Percentiles rank a stretch among this genome's conserved stretches.
phyloP scores from a whole-genome alignment of 2,329 filamentous ascomycete genomes.

The Cladosporium sp. region DNA sequence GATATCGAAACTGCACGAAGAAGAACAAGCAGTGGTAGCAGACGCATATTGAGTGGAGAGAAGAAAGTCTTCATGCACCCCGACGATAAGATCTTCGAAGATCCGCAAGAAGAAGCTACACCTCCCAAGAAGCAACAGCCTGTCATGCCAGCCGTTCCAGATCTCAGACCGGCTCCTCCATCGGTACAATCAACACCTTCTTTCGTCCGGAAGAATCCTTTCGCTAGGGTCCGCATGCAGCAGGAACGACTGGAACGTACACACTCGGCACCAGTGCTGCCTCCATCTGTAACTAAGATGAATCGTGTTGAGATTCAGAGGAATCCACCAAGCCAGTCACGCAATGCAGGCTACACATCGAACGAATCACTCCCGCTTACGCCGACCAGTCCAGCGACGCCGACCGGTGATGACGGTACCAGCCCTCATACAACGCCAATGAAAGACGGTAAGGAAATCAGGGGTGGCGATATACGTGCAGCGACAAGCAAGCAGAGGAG shows the following conservation, averaged over 20 bases:
- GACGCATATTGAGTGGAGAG: conserved; percentile 67
- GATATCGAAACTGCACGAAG: conserved; percentile 35
- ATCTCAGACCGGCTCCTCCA: conserved; percentile 27
- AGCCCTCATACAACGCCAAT: conserved; percentile 32
- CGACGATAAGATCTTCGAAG: conserved; percentile 83
- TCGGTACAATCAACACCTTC: conserved; percentile 29
- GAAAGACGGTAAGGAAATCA: conserved; percentile 77
- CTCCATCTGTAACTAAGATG: conserved; percentile 26
- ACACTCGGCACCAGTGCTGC: conserved; percentile 42
- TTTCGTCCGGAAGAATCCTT: conserved; percentile 60
- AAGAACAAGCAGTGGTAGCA: conserved; percentile 61
- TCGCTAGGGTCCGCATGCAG: conserved; percentile 58
- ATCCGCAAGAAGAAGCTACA: conserved; percentile 56
- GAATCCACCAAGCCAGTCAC: conserved; percentile 78
- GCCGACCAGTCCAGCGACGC: conserved; percentile 26
- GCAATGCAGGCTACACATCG: conserved; percentile 72
- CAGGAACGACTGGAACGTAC: conserved; percentile 38
- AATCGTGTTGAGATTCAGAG: conserved; percentile 70
- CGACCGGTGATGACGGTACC: neutral
- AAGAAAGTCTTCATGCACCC: conserved; percentile 63
- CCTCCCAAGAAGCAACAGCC: conserved; percentile 16
- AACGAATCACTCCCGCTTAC: conserved; percentile 50
- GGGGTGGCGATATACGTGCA: conserved; percentile 79
- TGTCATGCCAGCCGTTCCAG: conserved; percentile 18
- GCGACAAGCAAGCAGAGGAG: conserved; percentile 86